Base-by-base conservation (phyloP, 2,329 filamentous ascomycete genomes). In the Curvularia verruculosa region DNA sequence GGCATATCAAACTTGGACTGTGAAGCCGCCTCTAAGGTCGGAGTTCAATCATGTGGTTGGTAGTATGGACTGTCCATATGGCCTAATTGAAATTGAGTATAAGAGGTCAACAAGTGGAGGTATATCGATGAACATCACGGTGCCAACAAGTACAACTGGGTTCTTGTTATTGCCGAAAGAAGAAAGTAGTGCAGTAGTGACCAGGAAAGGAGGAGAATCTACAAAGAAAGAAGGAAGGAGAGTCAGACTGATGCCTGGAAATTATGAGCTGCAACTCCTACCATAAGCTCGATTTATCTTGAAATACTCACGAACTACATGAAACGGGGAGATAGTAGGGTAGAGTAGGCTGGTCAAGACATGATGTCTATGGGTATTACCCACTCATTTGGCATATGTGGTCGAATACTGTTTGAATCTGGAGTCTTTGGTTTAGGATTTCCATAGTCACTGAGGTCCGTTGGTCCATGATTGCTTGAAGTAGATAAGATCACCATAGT, bases 11-110 rank as follows among this genome's bases (percentile, higher is more conserved):
- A 34, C 29, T 34, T 34, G 29, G 29, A 34, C 5, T 5, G 29
- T 34, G 9, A 34, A 34, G 12, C 29, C 29, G 29, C 29, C 29
- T 13, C 3, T 34, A 5, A 15, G 15, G 5, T 34, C 29, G 29
- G 29, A 34, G 61, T 81, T 81, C 57, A 62, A 70, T 8, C 54
- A 64, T 21, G 76, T 80, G 0, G 65, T 75, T 52, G 78, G 78
- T 1, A 70, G 63, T 10, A 65, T 80, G 7, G 73, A 79, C 19
- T 79, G 72, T 45, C 77, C 78, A 0, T 79, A 79, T 61, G 78
- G 67, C 63, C 58, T 62, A 43, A 79, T 79, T 26, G 59, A 63
- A 40, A 64, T 75, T 6, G 58, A 61, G 26, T 74, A 69, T 54
- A 48, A 50, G 3, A 60, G 29, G 19, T 29, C 24, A 9, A 49